These are phyloP conservation scores for Skeletonema marinoi DNA, from an alignment of 108 stramenopile species.

Conservation along the genomic window DNA sequence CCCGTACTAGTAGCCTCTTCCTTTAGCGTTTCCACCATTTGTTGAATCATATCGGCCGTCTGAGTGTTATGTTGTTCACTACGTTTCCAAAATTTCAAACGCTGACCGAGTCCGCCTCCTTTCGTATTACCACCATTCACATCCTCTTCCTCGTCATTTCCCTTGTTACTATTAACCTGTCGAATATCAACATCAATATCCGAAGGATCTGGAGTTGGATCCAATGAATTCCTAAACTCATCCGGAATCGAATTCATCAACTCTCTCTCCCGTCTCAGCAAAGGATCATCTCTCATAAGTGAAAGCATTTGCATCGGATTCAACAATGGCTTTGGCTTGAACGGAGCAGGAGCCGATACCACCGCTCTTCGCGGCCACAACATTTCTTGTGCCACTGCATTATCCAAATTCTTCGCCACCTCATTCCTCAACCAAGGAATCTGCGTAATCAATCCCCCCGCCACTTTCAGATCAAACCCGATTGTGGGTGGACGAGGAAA, in stretches of 20 bases:
- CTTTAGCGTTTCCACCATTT: conserved; percentile 27
- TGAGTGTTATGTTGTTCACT: background rate
- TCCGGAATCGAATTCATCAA: conserved; percentile 45
- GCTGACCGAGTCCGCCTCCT: background rate
- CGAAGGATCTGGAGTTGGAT: conserved; percentile 13
- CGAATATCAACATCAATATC: conserved; percentile 29
- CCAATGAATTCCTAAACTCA: conserved; percentile 30
- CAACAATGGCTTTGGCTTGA: conserved; percentile 35
- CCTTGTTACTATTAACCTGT: conserved; percentile 19
- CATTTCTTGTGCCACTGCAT: conserved; percentile 46
- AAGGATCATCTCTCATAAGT: conserved; percentile 42
- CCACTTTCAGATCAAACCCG: conserved; percentile 54
- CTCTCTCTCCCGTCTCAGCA: conserved; percentile 35
- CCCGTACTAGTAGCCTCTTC: conserved; percentile 9
- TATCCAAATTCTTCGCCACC: conserved; percentile 41
- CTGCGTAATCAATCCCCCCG: conserved; percentile 55
- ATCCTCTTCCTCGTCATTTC: background rate
- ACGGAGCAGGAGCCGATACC: conserved; percentile 46
- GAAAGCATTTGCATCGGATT: conserved; percentile 43
- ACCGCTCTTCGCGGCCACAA: conserved; percentile 60
- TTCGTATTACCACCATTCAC: background rate
- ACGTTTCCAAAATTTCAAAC: conserved; percentile 25
- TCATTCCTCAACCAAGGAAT: conserved; percentile 57
- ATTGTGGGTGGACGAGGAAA: conserved; percentile 50
- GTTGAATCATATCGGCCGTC: conserved; percentile 13